These are phyloP conservation scores for Claviceps quebecensis DNA, from an alignment of 2,329 filamentous ascomycete species.

Conservation along the genomic window DNA sequence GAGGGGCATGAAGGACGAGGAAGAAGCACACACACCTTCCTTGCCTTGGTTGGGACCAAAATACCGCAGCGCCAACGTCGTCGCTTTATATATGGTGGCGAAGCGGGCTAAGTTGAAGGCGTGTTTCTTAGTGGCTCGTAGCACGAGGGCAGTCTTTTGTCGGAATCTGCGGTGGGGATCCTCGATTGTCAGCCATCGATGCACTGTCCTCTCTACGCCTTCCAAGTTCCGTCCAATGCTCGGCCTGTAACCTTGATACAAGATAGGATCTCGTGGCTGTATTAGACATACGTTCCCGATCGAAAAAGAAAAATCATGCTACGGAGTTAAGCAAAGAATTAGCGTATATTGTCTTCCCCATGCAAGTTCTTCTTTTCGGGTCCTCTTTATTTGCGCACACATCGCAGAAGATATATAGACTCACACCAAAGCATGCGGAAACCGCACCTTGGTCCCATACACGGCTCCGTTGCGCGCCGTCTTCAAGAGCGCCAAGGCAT, in stretches of 20 bases:
- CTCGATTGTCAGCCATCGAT: too few species aligned
- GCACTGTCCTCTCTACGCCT: neutral
- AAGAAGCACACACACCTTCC: slow-evolving; percentile 26
- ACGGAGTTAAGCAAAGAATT: neutral
- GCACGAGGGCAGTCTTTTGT: slow-evolving; percentile 63
- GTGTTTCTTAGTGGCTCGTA: slow-evolving; percentile 79
- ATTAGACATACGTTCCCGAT: slow-evolving; percentile 56
- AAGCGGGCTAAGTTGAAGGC: slow-evolving; percentile 86
- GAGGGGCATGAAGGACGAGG: too few species aligned
- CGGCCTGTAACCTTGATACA: too few species aligned
- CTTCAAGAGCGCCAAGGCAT: slow-evolving; percentile 75
- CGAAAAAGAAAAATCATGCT: slow-evolving; percentile 97
- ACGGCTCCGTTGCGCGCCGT: slow-evolving; percentile 91
- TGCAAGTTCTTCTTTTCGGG: neutral
- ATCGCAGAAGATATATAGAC: slow-evolving; percentile 11
- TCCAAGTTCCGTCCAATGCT: neutral
- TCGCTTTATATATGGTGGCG: slow-evolving; percentile 76
- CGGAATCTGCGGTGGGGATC: slow-evolving; percentile 35
- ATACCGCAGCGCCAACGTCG: slow-evolving; percentile 61
- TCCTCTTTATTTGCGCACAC: too few species aligned
- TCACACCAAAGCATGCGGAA: slow-evolving; percentile 85
- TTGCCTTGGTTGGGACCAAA: slow-evolving; percentile 44
- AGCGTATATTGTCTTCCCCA: neutral
- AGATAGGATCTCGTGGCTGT: too few species aligned
- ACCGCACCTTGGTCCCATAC: slow-evolving; percentile 94